Evolutionary conservation across 495 filamentous ascomycete species (phyloP), one percentile per base, ranked within the genome.

Genomic region (Durotheca rogersii): DNA sequence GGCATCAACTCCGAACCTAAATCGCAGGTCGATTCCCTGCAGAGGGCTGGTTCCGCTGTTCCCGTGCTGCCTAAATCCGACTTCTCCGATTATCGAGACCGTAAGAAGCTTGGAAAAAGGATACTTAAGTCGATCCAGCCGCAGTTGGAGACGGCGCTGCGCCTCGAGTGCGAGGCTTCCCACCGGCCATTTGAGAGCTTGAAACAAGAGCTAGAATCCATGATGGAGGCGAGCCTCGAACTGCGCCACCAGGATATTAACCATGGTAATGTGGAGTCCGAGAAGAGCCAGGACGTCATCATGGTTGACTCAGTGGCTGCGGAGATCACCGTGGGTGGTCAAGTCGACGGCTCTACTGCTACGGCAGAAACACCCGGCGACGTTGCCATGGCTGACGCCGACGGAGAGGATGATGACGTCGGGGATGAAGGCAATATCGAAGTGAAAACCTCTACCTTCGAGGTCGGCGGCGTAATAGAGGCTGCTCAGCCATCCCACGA

Each of bases 91-190:
- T 58, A 53, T 21, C 60, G 59, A 31, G 67, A 73, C 42, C 76
- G 88, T 14, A 83, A 74, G 46, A 66, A 82, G 60, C 71, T 89
- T 19, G 92, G 86, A 10, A 95, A 92, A 64, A 78, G 88, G 33
- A 90, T 96, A 40, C 76, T 95, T 49, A 89, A 88, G 66, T 79
- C 82, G 2, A 77, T 95, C 17, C 86, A 93, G 62, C 80, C 82
- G 12, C 76, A 81, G 30, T 71, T 96, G 5, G 88, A 95, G 65
- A 81, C 84, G 35, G 89, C 89, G 2, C 71, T 87, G 33, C 76
- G 79, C 40, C 88, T 87, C 29, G 92, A 97, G 66, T 82, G 85
- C 31, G 89, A 94, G 34, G 72, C 95, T 6, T 82, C 73, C 44
- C 75, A 82, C 47, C 83, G 80, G 56, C 75, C 85, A 6, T 81